phyloP scores from a whole-genome alignment of 2,329 filamentous ascomycete genomes.

The Aaosphaeria pasadenensis region DNA sequence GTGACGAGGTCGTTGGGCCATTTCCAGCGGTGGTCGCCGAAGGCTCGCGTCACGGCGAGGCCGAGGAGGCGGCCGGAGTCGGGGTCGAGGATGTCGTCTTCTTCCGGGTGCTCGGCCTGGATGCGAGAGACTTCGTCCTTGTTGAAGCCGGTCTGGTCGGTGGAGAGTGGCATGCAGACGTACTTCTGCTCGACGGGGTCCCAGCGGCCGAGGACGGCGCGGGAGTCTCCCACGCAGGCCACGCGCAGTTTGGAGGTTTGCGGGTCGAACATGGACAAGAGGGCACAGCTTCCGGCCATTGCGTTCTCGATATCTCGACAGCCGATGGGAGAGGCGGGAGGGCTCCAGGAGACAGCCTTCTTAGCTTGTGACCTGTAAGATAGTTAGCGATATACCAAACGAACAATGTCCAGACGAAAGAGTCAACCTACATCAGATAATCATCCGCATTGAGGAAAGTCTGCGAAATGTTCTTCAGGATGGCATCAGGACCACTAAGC shows the following conservation, averaged over 20 bases:
- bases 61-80: constrained; percentile 61
- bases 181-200: constrained; percentile 46
- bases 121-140: constrained; percentile 56
- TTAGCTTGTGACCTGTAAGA: constrained; percentile 19
- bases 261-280: constrained; percentile 62
- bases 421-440: constrained; percentile 44
- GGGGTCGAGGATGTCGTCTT: constrained; percentile 53
- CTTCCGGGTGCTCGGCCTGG: constrained; percentile 58
- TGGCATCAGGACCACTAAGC: constrained; percentile 42
- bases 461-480: constrained; percentile 56
- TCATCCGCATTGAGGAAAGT: constrained; percentile 58
- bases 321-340: constrained; percentile 27
- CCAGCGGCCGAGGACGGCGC: constrained; percentile 60
- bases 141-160: constrained; percentile 67
- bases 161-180: constrained; percentile 54
- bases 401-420: too few species aligned
- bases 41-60: constrained; percentile 60
- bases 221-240: constrained; percentile 66
- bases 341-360: constrained; percentile 38
- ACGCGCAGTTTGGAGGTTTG: constrained; percentile 53
- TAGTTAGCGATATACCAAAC: too few species aligned
- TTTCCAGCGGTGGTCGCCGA: constrained; percentile 69
- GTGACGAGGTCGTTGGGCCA: constrained; percentile 54
- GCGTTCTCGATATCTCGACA: constrained; percentile 34
- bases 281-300: constrained; percentile 59